A percentile compares a stretch with the other conserved stretches of the same genome.
Conservation (phyloP, 495 filamentous ascomycete genomes). For the Emericellopsis terricola region DNA sequence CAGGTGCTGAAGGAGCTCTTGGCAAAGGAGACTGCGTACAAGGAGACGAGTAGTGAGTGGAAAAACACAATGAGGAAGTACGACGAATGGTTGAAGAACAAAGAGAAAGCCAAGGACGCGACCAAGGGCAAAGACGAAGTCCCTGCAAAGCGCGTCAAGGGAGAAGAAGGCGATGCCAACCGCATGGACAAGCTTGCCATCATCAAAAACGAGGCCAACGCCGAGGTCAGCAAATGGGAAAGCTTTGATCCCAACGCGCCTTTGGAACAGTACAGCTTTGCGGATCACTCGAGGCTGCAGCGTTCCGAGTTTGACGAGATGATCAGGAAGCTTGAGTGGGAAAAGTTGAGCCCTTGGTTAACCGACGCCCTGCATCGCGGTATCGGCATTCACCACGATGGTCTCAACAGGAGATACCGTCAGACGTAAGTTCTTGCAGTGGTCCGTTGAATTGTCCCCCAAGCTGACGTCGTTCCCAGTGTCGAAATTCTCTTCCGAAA, state of each 20-base stretch:
- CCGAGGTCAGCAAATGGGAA: conserved; percentile 35
- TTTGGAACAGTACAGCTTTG: conserved; percentile 43
- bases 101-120: conserved; percentile 16
- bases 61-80: conserved; percentile 31
- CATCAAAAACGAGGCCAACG: conserved; percentile 29
- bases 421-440: conserved; percentile 33
- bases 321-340: conserved; percentile 22
- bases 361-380: conserved; percentile 41
- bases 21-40: conserved; percentile 35
- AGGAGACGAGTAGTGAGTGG: conserved; percentile 38
- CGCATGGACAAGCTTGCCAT: conserved; percentile 32
- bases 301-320: conserved; percentile 33
- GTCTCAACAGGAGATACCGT: conserved; percentile 60
- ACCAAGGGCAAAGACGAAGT: conserved; percentile 12
- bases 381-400: conserved; percentile 60
- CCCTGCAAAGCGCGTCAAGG: conserved; percentile 19
- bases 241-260: conserved; percentile 48
- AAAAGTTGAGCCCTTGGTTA: conserved; percentile 26
- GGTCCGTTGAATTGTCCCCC: neutral
- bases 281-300: conserved; percentile 34
- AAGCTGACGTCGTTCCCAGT: too few relatives aligned
- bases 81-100: conserved; percentile 29
- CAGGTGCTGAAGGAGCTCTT: conserved; percentile 29
- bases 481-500: conserved; percentile 60
- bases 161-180: conserved; percentile 21